Conservation (phyloP, 164 flowering plant genomes). For the Dillenia turbinata region DNA sequence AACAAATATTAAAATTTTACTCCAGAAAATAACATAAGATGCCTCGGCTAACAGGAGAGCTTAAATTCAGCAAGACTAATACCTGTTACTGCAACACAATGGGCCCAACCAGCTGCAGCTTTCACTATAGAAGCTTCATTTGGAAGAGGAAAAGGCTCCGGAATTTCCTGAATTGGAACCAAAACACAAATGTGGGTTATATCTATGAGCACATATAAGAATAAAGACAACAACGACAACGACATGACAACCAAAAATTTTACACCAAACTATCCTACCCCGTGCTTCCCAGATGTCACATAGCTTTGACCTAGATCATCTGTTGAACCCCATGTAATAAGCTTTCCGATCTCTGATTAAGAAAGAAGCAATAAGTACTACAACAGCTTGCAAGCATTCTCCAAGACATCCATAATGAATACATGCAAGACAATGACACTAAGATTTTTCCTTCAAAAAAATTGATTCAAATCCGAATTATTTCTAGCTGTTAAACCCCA, state of each 20-base stretch:
- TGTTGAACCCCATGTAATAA: constrained; percentile 97
- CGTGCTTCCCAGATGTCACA: constrained; percentile 94
- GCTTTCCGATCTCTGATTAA: constrained; percentile 74
- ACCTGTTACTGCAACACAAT: constrained; percentile 91
- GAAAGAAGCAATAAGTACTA: not conserved
- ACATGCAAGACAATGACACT: too few relatives aligned
- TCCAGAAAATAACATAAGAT: too few relatives aligned
- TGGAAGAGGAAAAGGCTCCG: constrained; percentile 94
- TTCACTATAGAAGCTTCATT: constrained; percentile 60
- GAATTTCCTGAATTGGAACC: constrained; percentile 62
- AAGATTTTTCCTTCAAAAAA: too few relatives aligned
- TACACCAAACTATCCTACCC: constrained; percentile 48
- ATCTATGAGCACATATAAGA: not conserved
- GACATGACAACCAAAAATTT: not conserved
- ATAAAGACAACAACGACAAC: not conserved
- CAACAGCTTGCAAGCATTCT: not conserved
- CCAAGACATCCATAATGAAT: too few relatives aligned
- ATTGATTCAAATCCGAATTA: too few relatives aligned
- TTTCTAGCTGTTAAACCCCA: too few relatives aligned
- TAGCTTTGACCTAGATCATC: constrained; percentile 97
- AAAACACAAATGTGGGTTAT: not conserved
- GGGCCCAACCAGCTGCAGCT: constrained; percentile 99
- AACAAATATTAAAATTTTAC: not conserved
- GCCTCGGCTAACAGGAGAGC: not conserved
- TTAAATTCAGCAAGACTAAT: not conserved